phyloP scores from a whole-genome alignment of 179 eudicot species.

The Pouteria campechiana region DNA sequence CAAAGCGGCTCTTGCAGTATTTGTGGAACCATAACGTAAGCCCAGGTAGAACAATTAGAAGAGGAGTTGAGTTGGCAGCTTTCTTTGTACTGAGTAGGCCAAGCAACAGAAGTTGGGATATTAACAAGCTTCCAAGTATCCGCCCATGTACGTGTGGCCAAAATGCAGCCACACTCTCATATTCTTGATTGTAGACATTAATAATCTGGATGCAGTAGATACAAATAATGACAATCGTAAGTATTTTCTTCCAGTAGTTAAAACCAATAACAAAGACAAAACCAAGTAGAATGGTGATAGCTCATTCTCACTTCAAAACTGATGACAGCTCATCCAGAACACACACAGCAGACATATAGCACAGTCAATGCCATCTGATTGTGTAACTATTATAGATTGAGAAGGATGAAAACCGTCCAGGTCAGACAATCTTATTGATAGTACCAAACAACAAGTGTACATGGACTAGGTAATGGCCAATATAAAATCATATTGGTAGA shows the following conservation, averaged over 20 bases:
- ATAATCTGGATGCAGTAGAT: constrained; percentile 42
- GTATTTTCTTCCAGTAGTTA: too few relatives aligned
- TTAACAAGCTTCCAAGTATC: constrained; percentile 73
- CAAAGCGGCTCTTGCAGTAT: constrained; percentile 83
- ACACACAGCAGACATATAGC: not conserved
- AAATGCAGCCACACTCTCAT: constrained; percentile 86
- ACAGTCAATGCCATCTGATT: constrained; percentile 6
- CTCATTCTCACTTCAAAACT: not conserved
- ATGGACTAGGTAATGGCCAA: too few relatives aligned
- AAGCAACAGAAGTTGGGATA: constrained; percentile 76
- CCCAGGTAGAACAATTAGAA: constrained; percentile 60
- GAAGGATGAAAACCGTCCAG: too few relatives aligned
- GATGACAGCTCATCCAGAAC: not conserved
- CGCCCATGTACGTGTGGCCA: constrained; percentile 97
- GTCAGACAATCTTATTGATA: too few relatives aligned
- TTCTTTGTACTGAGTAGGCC: constrained; percentile 84
- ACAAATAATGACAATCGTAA: not conserved
- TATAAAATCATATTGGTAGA: too few relatives aligned
- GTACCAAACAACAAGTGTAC: too few relatives aligned
- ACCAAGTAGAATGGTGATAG: not conserved
- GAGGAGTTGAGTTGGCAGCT: constrained; percentile 87
- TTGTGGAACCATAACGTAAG: constrained; percentile 72
- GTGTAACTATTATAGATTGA: constrained; percentile 16
- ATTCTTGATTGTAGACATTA: constrained; percentile 76
- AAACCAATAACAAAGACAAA: not conserved